A percentile compares a stretch with the other conserved stretches of the same genome.
Evolutionary conservation across 2,329 filamentous ascomycete species (phyloP).

Genomic region (Diaporthe sp.): DNA sequence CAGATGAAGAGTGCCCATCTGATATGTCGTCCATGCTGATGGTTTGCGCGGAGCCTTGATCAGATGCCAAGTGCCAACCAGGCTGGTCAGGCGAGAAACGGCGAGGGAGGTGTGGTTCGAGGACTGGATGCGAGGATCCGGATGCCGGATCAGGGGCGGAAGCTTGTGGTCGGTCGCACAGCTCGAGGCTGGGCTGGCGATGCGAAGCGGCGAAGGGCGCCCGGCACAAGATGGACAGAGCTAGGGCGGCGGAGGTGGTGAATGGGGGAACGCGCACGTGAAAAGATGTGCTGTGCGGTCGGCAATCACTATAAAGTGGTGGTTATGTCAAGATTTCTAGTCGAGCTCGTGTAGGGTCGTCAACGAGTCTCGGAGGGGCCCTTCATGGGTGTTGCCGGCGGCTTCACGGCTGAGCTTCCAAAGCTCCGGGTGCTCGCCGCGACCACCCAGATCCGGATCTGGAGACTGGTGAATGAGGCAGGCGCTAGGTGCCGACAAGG

Average conservation of each 20-base stretch:
- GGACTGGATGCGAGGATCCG: neutral
- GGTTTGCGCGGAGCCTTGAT: neutral
- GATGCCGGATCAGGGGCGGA: conserved; percentile 20
- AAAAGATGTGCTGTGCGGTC: neutral
- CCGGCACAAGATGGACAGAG: neutral
- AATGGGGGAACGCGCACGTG: neutral
- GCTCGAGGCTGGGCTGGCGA: conserved; percentile 7
- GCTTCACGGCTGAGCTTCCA: conserved; percentile 19
- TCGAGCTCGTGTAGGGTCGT: conserved; percentile 12
- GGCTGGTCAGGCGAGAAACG: neutral
- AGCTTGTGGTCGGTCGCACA: conserved; percentile 17
- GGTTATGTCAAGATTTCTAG: neutral
- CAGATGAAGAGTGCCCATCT: conserved; percentile 36
- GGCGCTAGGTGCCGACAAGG: neutral
- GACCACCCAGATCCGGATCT: conserved; percentile 1
- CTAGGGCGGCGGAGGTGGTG: neutral
- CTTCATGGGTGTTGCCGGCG: conserved; percentile 20
- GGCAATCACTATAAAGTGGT: neutral
- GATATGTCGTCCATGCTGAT: conserved; percentile 49
- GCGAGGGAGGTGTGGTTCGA: neutral
- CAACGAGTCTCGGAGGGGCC: conserved; percentile 9
- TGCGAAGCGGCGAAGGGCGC: neutral
- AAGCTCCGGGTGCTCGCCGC: conserved; percentile 20
- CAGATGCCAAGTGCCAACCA: neutral
- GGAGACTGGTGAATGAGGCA: neutral